Conservation (phyloP, 176 grass and related monocot genomes). For the Paspalum vaginatum region DNA sequence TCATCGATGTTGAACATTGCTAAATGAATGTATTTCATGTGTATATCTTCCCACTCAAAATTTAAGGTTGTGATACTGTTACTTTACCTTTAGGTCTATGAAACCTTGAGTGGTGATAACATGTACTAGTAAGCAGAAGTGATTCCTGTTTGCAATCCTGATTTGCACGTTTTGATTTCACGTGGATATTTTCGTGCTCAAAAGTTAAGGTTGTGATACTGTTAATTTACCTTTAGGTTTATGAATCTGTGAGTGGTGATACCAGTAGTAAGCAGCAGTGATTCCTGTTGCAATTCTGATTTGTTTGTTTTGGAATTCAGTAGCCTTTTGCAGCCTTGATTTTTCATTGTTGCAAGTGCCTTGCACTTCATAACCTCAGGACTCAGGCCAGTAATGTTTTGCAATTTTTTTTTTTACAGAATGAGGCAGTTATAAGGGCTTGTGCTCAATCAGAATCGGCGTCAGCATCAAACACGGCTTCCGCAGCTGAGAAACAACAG, state of each 20-base stretch:
- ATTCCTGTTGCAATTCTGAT: neutral
- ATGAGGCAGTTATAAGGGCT: conserved; percentile 59
- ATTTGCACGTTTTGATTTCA: neutral
- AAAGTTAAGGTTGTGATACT: neutral
- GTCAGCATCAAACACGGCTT: conserved; percentile 23
- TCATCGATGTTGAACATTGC: neutral
- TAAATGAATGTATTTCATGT: neutral
- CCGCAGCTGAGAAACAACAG: conserved; percentile 10
- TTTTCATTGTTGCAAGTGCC: neutral
- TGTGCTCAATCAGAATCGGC: conserved; percentile 39
- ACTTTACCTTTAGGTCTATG: neutral
- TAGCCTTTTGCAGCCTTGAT: neutral
- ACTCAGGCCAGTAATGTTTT: conserved; percentile 1
- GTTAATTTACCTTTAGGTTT: neutral
- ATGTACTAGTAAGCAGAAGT: neutral
- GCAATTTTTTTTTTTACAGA: conserved; percentile 33
- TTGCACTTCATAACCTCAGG: neutral
- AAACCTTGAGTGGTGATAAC: neutral
- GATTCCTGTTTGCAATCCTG: neutral
- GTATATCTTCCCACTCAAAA: neutral
- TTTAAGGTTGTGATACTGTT: neutral
- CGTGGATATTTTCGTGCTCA: neutral
- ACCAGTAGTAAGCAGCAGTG: neutral
- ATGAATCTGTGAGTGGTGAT: too few species aligned
- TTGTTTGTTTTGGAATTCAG: neutral